Percentiles rank a stretch among this genome's conserved stretches.
Conservation (phyloP, 1,139 yeast species). For the Magnusiomyces tetraspermus region DNA sequence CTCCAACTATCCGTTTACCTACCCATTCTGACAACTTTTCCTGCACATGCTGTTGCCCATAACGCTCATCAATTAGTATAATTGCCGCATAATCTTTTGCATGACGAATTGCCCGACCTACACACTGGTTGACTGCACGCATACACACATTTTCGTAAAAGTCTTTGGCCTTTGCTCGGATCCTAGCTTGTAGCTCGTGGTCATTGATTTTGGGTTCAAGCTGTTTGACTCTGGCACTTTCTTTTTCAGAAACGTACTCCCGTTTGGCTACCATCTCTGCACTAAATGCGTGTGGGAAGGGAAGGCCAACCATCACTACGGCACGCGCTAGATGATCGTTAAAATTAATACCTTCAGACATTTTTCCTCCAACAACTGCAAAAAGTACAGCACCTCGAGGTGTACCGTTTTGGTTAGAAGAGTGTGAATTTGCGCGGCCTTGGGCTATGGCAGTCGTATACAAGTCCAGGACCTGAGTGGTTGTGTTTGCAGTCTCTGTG, state of each 20-base stretch:
- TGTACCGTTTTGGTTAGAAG: slow-evolving; percentile 2
- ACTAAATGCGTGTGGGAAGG: slow-evolving; percentile 77
- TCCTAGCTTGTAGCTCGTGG: slow-evolving; percentile 25
- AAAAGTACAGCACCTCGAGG: slow-evolving; percentile 55
- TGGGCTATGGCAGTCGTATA: slow-evolving; percentile 36
- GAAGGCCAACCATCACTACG: slow-evolving; percentile 80
- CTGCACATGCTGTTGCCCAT: slow-evolving; percentile 40
- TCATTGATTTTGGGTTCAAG: slow-evolving; percentile 15
- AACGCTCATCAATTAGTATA: slow-evolving; percentile 62
- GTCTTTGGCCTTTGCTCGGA: slow-evolving; percentile 41
- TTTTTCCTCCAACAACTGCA: slow-evolving; percentile 87
- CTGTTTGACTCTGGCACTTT: slow-evolving; percentile 24
- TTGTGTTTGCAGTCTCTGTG: slow-evolving; percentile 14
- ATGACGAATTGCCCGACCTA: slow-evolving; percentile 89
- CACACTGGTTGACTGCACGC: slow-evolving; percentile 87
- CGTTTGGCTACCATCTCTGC: slow-evolving; percentile 75
- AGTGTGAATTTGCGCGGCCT: neutral
- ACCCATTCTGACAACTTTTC: slow-evolving; percentile 75
- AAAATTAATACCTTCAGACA: slow-evolving; percentile 92
- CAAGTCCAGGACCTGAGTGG: slow-evolving; percentile 35
- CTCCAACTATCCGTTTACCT: slow-evolving; percentile 26
- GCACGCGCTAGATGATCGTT: slow-evolving; percentile 80
- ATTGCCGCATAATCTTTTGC: slow-evolving; percentile 71
- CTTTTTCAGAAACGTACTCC: slow-evolving; percentile 43
- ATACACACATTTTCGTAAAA: slow-evolving; percentile 82